These are phyloP conservation scores for Besnoitia besnoiti DNA, from an alignment of 169 alveolate species.

Conservation along the genomic window DNA sequence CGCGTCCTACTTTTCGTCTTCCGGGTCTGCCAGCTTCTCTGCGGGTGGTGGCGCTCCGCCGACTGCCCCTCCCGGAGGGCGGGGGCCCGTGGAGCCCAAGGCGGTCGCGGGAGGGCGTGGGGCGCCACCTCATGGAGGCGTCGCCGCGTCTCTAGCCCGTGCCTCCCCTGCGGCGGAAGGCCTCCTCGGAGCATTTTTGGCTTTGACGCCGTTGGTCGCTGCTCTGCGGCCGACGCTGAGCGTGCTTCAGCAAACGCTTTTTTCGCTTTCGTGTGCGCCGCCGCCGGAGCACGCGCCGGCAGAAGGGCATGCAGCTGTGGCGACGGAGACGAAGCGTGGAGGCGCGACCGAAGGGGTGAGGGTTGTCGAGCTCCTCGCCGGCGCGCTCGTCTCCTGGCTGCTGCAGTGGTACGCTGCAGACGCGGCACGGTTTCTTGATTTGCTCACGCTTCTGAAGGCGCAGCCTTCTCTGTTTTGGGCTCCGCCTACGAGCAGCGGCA, in stretches of 20 bases:
- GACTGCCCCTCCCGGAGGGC: too few species aligned
- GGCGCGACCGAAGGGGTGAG: background rate
- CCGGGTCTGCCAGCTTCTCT: background rate
- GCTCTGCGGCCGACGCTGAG: slow-evolving; percentile 5
- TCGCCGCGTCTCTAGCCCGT: too few species aligned
- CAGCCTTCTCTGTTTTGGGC: slow-evolving; percentile 5
- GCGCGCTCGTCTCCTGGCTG: slow-evolving; percentile 1
- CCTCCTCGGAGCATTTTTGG: background rate
- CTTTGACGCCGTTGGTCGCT: background rate
- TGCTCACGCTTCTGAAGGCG: background rate
- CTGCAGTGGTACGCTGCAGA: background rate
- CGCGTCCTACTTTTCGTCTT: background rate
- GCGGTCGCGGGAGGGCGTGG: too few species aligned
- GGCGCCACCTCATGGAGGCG: too few species aligned
- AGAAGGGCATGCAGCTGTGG: background rate
- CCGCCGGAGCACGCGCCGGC: background rate
- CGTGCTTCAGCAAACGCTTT: background rate
- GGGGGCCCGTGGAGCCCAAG: too few species aligned
- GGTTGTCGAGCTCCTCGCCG: background rate
- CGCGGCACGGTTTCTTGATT: background rate
- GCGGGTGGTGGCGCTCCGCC: background rate
- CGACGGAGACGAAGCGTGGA: background rate
- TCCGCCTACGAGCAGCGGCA: background rate
- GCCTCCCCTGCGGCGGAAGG: background rate
- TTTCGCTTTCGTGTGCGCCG: background rate